Base-by-base conservation (phyloP, 169 alveolate genomes). In the Babesia ovata region DNA sequence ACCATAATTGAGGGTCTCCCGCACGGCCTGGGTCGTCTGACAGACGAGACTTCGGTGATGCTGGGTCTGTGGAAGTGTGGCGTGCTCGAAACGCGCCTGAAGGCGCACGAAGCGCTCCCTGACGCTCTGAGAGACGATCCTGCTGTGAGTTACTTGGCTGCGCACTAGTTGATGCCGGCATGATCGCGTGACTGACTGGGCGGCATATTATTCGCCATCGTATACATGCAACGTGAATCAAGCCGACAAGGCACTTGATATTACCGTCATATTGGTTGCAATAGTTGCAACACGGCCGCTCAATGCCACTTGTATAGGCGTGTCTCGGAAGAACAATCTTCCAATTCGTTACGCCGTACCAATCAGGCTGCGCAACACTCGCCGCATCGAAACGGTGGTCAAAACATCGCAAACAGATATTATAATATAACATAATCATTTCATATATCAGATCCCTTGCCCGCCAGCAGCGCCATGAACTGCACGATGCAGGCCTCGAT, bases 401-500 rank as follows among this genome's bases (percentile, higher is more conserved):
- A 33, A 4, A 33, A 33, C 39, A 33, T 33, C 39, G 39, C 39
- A 33, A 33, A 33, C 39, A 6, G 10, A 33, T 4, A 33, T 33
- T 33, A 33, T 33, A 33, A 33, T 33, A 33, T 33, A 33, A 4
- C 39, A 4, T 33, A 49, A 3, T 49, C 4, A 3, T 26, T 1
- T 28, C 17, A 24, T 62, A 36, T 4, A 26, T 36, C 46, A 17
- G 13, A 7, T 9, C 77, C 17, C 16, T 28, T 44, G 33, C 22
- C 42, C 2, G 90, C 81, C 19, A 83, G 8, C 4, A 74, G 73
- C 33, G 79, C 26, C 94, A 90, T 89, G 65, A 74, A 84, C 57
- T 86, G 93, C 56, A 92, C 95, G 50, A 90, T 56, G 69, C 88
- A 88, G 46, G 95, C 95, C 70, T 91, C 95, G 28, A 91, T 70